These are phyloP conservation scores for Cardiospermum halicacabum DNA, from an alignment of 345 rosid species.

Conservation along the genomic window DNA sequence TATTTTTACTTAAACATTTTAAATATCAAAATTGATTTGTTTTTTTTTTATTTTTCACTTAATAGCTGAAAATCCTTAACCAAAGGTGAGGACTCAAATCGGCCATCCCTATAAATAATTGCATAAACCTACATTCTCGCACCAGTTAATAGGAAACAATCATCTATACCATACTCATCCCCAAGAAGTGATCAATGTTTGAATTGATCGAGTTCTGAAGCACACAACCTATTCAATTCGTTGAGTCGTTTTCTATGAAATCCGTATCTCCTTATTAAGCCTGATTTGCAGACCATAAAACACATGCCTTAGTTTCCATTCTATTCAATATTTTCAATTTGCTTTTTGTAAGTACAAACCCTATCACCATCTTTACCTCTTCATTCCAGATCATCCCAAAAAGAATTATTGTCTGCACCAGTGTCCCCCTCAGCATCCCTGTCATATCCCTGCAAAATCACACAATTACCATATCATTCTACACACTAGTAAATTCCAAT, in stretches of 20 bases:
- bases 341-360: neutral
- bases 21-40: no score
- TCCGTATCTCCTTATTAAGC: conserved; percentile 45
- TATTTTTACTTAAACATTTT: no score
- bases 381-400: conserved; percentile 58
- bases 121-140: no score
- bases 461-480: no score
- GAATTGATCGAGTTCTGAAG: neutral
- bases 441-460: conserved; percentile 63
- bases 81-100: no score
- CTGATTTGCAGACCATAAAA: conserved; percentile 33
- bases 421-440: conserved; percentile 67
- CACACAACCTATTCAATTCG: neutral
- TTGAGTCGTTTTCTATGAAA: neutral
- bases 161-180: no score
- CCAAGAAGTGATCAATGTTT: neutral
- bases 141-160: no score
- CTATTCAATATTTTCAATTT: neutral
- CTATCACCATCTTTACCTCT: conserved; percentile 34
- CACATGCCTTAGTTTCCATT: neutral
- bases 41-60: no score
- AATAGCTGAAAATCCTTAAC: no score
- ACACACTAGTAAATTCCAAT: neutral
- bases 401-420: conserved; percentile 50
- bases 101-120: no score